Percentiles rank a stretch among this genome's conserved stretches.
Evolutionary conservation across 2,329 filamentous ascomycete genomes (phyloP).

Genomic region (Ophiocordyceps unilateralis): DNA sequence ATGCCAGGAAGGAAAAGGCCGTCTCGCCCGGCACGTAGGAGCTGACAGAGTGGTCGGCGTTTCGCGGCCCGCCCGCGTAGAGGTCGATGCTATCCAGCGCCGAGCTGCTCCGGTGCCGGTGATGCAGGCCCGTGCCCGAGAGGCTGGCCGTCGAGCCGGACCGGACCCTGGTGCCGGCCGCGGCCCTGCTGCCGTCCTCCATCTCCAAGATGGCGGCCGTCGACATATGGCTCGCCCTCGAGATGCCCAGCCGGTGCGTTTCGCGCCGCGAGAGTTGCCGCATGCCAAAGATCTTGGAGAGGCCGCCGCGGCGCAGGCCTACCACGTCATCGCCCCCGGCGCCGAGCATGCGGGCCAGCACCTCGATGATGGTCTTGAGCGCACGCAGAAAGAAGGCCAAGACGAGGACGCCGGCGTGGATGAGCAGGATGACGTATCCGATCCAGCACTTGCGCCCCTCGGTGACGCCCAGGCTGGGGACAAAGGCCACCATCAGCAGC

Average conservation of each 20-base stretch:
- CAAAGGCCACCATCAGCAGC: slow-evolving; percentile 65
- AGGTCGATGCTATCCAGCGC: slow-evolving; percentile 33
- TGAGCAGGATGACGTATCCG: slow-evolving; percentile 73
- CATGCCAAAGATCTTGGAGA: slow-evolving; percentile 83
- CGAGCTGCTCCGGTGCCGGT: slow-evolving; percentile 35
- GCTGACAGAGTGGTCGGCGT: slow-evolving; percentile 37
- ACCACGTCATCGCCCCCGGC: slow-evolving; percentile 60
- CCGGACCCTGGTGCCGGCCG: slow-evolving; percentile 38
- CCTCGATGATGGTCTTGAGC: slow-evolving; percentile 77
- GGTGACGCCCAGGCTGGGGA: slow-evolving; percentile 62
- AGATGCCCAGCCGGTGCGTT: slow-evolving; percentile 43
- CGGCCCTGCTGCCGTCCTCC: slow-evolving; percentile 46
- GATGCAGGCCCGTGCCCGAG: slow-evolving; percentile 25
- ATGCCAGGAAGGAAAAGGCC: slow-evolving; percentile 54
- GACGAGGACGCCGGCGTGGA: slow-evolving; percentile 71
- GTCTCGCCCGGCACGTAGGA: slow-evolving; percentile 50
- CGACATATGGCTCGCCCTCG: slow-evolving; percentile 67
- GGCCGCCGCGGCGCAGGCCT: slow-evolving; percentile 59
- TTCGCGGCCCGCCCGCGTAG: slow-evolving; percentile 26
- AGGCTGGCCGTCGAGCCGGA: slow-evolving; percentile 46
- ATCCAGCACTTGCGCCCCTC: slow-evolving; percentile 84
- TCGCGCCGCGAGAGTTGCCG: slow-evolving; percentile 66
- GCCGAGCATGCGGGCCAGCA: slow-evolving; percentile 64
- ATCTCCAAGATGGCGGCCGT: slow-evolving; percentile 63
- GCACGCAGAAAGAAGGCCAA: slow-evolving; percentile 92